phyloP scores from a whole-genome alignment of 306 rosid genomes.

The Cucurbita argyrosperma region DNA sequence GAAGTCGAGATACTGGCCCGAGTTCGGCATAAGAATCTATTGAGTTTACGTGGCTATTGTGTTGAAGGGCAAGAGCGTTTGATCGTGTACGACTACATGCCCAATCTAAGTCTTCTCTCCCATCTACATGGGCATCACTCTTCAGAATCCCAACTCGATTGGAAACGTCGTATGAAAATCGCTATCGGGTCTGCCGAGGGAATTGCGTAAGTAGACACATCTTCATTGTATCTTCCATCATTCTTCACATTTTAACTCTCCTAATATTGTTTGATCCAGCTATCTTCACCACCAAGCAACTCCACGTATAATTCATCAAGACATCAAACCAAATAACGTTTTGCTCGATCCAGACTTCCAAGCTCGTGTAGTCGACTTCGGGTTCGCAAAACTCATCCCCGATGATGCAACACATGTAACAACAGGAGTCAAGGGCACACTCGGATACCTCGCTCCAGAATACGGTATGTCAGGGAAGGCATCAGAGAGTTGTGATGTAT shows the following conservation, averaged over 20 bases:
- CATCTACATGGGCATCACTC: slow-evolving; percentile 97
- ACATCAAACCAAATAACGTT: slow-evolving; percentile 84
- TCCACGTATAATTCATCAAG: slow-evolving; percentile 88
- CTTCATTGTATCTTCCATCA: neutral
- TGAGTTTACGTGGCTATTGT: slow-evolving; percentile 87
- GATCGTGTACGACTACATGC: slow-evolving; percentile 83
- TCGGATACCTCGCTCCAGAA: slow-evolving; percentile 95
- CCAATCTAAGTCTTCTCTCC: slow-evolving; percentile 79
- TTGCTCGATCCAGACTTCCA: slow-evolving; percentile 61
- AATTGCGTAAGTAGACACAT: slow-evolving; percentile 44
- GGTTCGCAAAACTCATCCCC: slow-evolving; percentile 90
- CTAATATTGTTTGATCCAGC: slow-evolving; percentile 28
- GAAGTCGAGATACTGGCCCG: slow-evolving; percentile 95
- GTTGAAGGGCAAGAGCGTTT: slow-evolving; percentile 97
- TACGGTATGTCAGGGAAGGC: slow-evolving; percentile 93
- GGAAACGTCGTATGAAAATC: slow-evolving; percentile 74
- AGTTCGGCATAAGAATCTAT: slow-evolving; percentile 92
- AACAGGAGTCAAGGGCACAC: slow-evolving; percentile 93
- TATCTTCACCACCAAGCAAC: slow-evolving; percentile 89
- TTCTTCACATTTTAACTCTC: neutral
- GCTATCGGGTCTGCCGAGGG: slow-evolving; percentile 96
- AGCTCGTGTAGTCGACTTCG: slow-evolving; percentile 88
- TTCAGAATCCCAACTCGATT: slow-evolving; percentile 67
- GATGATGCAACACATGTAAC: slow-evolving; percentile 95
- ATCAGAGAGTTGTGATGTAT: slow-evolving; percentile 79